Base-by-base conservation (phyloP, 2,329 filamentous ascomycete species). In the Stemphylium vesicarium region DNA sequence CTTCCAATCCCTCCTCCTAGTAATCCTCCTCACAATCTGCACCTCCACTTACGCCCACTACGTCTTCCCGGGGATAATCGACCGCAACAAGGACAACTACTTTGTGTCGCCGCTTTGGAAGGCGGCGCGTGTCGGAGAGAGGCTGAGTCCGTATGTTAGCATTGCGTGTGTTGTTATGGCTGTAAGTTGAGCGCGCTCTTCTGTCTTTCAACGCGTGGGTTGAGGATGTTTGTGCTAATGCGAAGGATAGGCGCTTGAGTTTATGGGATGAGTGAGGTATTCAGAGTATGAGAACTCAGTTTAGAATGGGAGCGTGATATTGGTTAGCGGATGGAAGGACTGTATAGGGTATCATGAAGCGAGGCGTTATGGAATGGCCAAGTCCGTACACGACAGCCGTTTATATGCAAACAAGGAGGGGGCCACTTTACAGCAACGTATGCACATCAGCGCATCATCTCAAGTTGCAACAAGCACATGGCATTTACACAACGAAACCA, bases 101-200 rank as follows among this genome's bases (percentile, higher is more conserved):
- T 79, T 92, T 45, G 85, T 92, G 66, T 91, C 92, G 47, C 88
- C 96, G 59, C 96, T 98, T 74, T 99, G 95, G 95, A 97, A 98
- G 79, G 92, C 87, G 61, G 95, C 95, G 22, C 84, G 95, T 62
- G 87, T 99, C 73, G 95, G 95, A 33, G 95, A 99, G 81, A 82
- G 95, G 61, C 76, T 99, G 64, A 97, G 92, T 75, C 95, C 95
- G 37, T 98, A 98, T 76, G 91, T 99, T 69, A 96, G 92, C 79
- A 81, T 98, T 74, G 96, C 92, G 75, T 98, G 94, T 75, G 82
- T 97, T 29, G 78, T 92, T 68, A 98, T 99, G 93, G 95, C 95
- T 63, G 95, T 97, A 59, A 56, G 71, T 59, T 16, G 52, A 6
- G 13, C 4, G 13, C 4, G 18, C 4, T 6, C 12, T 26, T 15